Percentiles rank a stretch among this genome's conserved stretches.
Evolutionary conservation across 805 yeast genomes (phyloP).

Genomic region (Saturnispora saitoi): DNA sequence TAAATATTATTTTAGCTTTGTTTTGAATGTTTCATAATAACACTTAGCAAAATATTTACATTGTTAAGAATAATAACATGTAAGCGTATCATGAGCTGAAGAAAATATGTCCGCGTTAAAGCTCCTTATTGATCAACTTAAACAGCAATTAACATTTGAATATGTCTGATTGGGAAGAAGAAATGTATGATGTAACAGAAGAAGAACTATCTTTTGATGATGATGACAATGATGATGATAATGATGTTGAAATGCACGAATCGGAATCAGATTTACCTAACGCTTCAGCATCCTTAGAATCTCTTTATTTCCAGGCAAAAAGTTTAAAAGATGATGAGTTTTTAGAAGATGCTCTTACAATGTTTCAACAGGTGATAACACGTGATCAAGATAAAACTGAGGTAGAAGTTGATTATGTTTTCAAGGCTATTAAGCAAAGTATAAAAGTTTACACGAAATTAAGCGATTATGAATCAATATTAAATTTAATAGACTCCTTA

Average conservation of each 20-base stretch:
- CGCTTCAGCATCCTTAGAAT: conserved; percentile 14
- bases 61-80: too few relatives aligned
- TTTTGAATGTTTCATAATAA: too few relatives aligned
- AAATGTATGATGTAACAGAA: conserved; percentile 29
- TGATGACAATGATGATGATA: conserved; percentile 22
- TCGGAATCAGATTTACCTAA: conserved; percentile 9
- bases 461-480: conserved; percentile 12
- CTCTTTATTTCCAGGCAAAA: conserved; percentile 27
- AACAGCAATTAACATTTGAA: not conserved
- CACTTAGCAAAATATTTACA: too few relatives aligned
- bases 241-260: conserved; percentile 12
- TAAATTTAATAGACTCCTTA: conserved; percentile 15
- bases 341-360: conserved; percentile 18
- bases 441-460: conserved; percentile 23
- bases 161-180: conserved; percentile 33
- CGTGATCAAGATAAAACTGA: not conserved
- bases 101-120: conserved; percentile 1
- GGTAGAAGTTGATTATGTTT: conserved; percentile 18
- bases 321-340: conserved; percentile 28
- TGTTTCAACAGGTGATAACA: conserved; percentile 18
- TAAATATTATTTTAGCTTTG: not conserved
- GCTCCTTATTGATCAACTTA: not conserved
- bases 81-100: not conserved
- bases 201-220: conserved; percentile 30
- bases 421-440: conserved; percentile 29